These are phyloP conservation scores for Phytophthora lateralis DNA, from an alignment of 352 stramenopile genomes.

Conservation along the genomic window DNA sequence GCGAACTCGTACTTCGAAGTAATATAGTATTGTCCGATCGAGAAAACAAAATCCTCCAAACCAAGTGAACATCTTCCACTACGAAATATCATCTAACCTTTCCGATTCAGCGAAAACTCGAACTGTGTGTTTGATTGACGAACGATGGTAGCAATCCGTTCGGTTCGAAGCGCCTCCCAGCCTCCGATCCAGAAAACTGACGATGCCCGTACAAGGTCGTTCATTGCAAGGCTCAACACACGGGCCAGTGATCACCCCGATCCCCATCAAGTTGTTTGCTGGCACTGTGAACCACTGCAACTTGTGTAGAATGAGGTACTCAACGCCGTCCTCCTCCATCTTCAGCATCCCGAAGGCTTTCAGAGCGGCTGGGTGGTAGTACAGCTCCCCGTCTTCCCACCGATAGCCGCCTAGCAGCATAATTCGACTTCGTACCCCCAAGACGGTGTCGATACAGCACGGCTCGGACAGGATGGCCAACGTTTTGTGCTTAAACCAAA, in stretches of 20 bases:
- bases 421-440: conserved; percentile 4
- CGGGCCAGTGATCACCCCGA: conserved; percentile 1
- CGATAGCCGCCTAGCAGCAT: conserved; percentile 6
- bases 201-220: conserved; percentile 6
- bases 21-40: no score
- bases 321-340: conserved; percentile 8
- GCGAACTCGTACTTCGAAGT: no score
- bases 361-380: conserved; percentile 12
- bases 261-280: conserved; percentile 4
- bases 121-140: not conserved
- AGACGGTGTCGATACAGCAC: conserved; percentile 10
- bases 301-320: conserved; percentile 16
- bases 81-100: conserved; percentile 9
- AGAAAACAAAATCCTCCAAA: no score
- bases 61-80: not conserved
- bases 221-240: conserved; percentile 14
- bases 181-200: conserved; percentile 12
- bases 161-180: not conserved
- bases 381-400: conserved; percentile 4
- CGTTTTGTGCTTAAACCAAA: conserved; percentile 6
- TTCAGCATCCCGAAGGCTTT: conserved; percentile 14
- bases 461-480: conserved; percentile 2
- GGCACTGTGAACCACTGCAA: conserved; percentile 16
- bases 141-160: not conserved
- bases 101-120: conserved; percentile 3